Conservation (phyloP, 371 early-diverging fungal genomes). For the Choanephora cucurbitarum region DNA sequence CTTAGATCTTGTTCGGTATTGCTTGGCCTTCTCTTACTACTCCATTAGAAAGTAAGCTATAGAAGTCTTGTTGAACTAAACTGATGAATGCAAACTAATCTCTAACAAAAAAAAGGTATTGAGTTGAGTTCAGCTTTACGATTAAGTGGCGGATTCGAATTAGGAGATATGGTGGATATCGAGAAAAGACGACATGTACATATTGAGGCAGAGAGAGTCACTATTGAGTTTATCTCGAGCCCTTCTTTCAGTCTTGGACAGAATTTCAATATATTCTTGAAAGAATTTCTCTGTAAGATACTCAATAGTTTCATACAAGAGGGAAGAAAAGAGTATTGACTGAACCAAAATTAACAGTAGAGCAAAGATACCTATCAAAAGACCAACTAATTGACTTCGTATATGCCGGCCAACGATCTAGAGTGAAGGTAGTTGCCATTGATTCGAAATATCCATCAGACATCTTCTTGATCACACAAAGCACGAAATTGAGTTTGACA, state of each 20-base stretch:
- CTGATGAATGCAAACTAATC: too few species aligned
- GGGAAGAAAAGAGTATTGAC: too few species aligned
- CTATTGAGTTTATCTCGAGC: conserved; percentile 15
- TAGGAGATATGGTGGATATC: conserved; percentile 20
- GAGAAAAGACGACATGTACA: not conserved
- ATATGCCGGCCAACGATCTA: conserved; percentile 22
- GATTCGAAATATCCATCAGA: not conserved
- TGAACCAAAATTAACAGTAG: too few species aligned
- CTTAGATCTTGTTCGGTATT: conserved; percentile 21
- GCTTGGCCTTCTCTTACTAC: conserved; percentile 27
- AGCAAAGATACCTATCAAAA: conserved; percentile 49
- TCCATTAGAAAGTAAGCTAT: conserved; percentile 11
- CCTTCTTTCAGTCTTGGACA: conserved; percentile 11
- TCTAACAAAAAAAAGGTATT: conserved; percentile 12
- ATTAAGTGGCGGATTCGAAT: conserved; percentile 17
- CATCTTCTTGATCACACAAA: conserved; percentile 28
- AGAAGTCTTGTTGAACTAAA: too few species aligned
- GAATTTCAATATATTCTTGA: conserved; percentile 18
- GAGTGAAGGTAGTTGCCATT: conserved; percentile 12
- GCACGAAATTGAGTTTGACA: conserved; percentile 19
- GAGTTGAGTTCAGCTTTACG: conserved; percentile 22
- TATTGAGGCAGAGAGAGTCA: conserved; percentile 17
- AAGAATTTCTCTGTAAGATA: conserved; percentile 25
- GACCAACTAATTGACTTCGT: conserved; percentile 56
- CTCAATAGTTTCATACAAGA: too few species aligned